A percentile compares a stretch with the other conserved stretches of the same genome.
Conservation (phyloP, 208 protist genomes). For the Trichomonas gallinae region DNA sequence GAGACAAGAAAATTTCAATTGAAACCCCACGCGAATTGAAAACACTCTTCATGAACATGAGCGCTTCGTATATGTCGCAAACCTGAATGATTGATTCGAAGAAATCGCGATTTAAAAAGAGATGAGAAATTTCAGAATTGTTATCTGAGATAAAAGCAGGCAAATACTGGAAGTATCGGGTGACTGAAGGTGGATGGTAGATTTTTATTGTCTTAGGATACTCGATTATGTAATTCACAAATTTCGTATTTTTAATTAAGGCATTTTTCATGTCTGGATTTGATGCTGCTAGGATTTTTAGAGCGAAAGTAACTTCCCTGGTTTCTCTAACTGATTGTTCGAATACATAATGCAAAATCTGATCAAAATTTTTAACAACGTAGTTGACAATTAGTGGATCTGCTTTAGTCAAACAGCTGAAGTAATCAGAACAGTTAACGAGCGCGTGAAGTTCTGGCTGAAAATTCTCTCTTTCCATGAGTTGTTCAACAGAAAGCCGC, state of each 20-base stretch:
- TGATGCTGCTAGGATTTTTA: not conserved
- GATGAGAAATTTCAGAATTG: not conserved
- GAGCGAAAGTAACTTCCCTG: not conserved
- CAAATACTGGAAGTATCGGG: not conserved
- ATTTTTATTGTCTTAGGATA: not conserved
- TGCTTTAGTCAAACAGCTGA: not conserved
- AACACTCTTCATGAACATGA: not conserved
- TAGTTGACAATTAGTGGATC: not conserved
- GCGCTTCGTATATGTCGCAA: not conserved
- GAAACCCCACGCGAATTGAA: not conserved
- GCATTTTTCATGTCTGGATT: not conserved
- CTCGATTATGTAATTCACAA: not conserved
- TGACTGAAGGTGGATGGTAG: not conserved
- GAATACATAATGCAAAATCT: not conserved
- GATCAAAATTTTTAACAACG: not conserved
- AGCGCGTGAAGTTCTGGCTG: not conserved
- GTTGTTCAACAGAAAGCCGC: not conserved
- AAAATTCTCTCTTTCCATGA: not conserved
- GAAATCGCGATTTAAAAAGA: not conserved
- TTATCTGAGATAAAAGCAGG: not conserved
- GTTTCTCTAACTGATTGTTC: not conserved
- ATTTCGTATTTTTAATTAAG: not conserved
- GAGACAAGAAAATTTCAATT: not conserved
- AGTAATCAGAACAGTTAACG: not conserved
- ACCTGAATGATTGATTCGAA: not conserved